Evolutionary conservation across 2,329 filamentous ascomycete genomes (phyloP).

Genomic region (Cladosporium sp.): DNA sequence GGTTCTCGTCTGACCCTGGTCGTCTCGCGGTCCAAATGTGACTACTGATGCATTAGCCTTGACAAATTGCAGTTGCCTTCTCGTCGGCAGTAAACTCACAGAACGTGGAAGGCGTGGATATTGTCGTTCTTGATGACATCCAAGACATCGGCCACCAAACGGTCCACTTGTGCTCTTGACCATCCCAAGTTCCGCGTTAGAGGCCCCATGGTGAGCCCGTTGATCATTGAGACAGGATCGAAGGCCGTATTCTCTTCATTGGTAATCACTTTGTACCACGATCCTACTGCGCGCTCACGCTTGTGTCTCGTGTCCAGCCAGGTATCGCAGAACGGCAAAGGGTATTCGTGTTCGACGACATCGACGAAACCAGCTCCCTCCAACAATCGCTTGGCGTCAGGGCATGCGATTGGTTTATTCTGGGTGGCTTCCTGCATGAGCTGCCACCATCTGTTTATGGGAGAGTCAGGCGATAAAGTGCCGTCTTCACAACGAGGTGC

Average conservation of each 20-base stretch:
- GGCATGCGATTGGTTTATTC: slow-evolving; percentile 66
- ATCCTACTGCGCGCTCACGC: slow-evolving; percentile 60
- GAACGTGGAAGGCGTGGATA: slow-evolving; percentile 15
- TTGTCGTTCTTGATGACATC: slow-evolving; percentile 48
- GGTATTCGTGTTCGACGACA: slow-evolving; percentile 63
- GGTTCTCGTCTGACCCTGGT: slow-evolving; percentile 31
- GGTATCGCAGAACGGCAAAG: slow-evolving; percentile 66
- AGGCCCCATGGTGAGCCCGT: slow-evolving; percentile 32
- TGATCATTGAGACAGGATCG: slow-evolving; percentile 49
- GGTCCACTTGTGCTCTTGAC: slow-evolving; percentile 59
- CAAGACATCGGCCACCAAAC: slow-evolving; percentile 60
- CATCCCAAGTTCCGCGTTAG: slow-evolving; percentile 66
- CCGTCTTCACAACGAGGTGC: slow-evolving; percentile 70
- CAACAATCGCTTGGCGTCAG: slow-evolving; percentile 62
- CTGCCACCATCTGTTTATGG: slow-evolving; percentile 68
- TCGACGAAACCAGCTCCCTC: slow-evolving; percentile 75
- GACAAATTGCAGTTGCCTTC: neutral
- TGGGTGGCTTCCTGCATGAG: slow-evolving; percentile 69
- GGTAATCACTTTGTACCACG: slow-evolving; percentile 79
- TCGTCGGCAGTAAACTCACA: slow-evolving; percentile 25
- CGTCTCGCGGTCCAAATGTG: slow-evolving; percentile 51
- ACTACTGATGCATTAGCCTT: slow-evolving; percentile 33
- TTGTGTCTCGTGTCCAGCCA: slow-evolving; percentile 57
- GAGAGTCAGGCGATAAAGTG: slow-evolving; percentile 54
- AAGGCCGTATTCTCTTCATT: slow-evolving; percentile 63